These are phyloP conservation scores for Geotrichum histeridarum DNA, from an alignment of 1,139 yeast species.

Conservation along the genomic window DNA sequence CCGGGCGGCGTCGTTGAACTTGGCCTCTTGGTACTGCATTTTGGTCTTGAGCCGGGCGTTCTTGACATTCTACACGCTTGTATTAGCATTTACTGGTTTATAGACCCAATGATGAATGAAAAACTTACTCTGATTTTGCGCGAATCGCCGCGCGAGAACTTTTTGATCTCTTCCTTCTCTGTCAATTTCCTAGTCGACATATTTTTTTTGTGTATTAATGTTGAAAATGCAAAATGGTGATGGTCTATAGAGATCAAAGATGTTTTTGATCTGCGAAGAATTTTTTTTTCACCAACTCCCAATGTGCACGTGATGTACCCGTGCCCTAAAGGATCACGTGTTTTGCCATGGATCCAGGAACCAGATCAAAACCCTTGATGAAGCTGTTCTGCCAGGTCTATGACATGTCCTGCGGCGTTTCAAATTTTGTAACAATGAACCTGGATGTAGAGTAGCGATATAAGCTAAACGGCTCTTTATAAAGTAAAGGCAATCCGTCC, in stretches of 20 bases:
- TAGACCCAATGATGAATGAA: background rate
- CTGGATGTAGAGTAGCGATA: no score
- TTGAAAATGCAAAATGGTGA: no score
- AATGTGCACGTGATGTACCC: background rate
- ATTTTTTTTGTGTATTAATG: no score
- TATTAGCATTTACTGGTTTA: background rate
- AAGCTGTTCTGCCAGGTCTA: no score
- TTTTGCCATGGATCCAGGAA: background rate
- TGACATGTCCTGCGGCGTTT: no score
- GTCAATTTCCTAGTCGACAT: constrained; percentile 17
- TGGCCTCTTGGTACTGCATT: constrained; percentile 61
- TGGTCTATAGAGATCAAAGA: background rate
- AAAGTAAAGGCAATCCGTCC: no score
- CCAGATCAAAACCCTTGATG: no score
- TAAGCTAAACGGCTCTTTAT: no score
- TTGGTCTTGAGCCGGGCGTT: constrained; percentile 63
- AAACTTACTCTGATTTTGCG: constrained; percentile 14
- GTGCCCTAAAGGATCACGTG: background rate
- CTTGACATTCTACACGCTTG: constrained; percentile 31
- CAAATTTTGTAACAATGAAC: no score
- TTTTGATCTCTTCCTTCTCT: constrained; percentile 10
- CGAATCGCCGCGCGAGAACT: constrained; percentile 15
- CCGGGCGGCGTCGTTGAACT: constrained; percentile 69
- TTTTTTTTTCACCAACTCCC: background rate
- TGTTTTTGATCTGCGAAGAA: background rate